Base-by-base conservation (phyloP, 495 filamentous ascomycete genomes). In the Rostrohypoxylon terebratum region DNA sequence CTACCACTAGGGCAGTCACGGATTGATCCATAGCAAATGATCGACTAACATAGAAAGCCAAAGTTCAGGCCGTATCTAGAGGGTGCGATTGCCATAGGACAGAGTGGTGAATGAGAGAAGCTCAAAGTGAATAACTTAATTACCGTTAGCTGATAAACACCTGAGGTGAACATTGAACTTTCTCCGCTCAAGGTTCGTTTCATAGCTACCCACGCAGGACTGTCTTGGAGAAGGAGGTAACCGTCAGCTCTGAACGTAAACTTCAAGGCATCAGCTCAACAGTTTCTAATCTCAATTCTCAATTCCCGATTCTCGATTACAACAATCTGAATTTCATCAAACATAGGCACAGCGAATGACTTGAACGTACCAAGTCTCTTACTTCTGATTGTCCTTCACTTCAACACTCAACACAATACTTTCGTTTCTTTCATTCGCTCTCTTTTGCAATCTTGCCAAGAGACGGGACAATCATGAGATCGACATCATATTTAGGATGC, bases 401-500 rank as follows among this genome's bases (percentile, higher is more conserved):
- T 16, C 11, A 33, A 9, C 40, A 33, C 10, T 9, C 40, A 57
- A 13, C 11, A 34, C 44, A 23, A 31, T 62, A 28, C 63, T 59
- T 34, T 61, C 7, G 6, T 7, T n/a, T 45, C 36, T 6, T n/a
- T 47, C 38, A 10, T 16, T 58, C 28, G 23, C 47, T 13, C 16
- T 28, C 0, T 38, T 28, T 38, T 21, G 51, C 9, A 34, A n/a
- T 20, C 36, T 34, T 36, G 16, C 36, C 28, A 6, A 20, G 28
- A 16, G 42, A 10, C 14, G 31, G 11, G 16, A 33, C 55, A 58
- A 62, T 48, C 66, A 73, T 73, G 66, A 33, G n/a, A 5, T 14
- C 20, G 13, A 18, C 23, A 13, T 28, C 50, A 18, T 69, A 36
- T 44, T 69, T 69, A 20, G 31, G 42, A 18, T 68, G 40, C 25